Conservation (phyloP, 2,329 filamentous ascomycete genomes). For the Phaeosphaeriaceae sp. region DNA sequence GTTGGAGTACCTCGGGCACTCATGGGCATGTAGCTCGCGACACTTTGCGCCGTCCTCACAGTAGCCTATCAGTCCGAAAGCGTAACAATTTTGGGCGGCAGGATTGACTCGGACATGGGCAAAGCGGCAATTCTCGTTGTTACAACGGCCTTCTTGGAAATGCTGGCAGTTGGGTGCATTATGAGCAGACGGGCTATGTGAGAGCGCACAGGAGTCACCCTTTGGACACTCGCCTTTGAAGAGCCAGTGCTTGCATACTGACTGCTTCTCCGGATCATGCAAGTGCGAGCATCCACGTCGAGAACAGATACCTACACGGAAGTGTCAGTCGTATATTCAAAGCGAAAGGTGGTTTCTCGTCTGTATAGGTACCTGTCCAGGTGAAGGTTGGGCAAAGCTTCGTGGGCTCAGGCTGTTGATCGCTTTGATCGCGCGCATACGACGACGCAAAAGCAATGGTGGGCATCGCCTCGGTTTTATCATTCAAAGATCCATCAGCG, state of each 20-base stretch:
- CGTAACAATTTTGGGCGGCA: slow-evolving; percentile 78
- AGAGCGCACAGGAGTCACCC: slow-evolving; percentile 85
- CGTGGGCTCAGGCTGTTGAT: slow-evolving; percentile 13
- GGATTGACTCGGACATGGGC: slow-evolving; percentile 81
- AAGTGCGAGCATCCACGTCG: slow-evolving; percentile 79
- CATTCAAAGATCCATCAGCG: slow-evolving; percentile 6
- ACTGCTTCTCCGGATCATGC: slow-evolving; percentile 86
- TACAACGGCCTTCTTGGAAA: slow-evolving; percentile 88
- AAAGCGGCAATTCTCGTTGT: slow-evolving; percentile 85
- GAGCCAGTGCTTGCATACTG: slow-evolving; percentile 87
- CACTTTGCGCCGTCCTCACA: slow-evolving; percentile 83
- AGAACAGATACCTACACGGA: slow-evolving; percentile 73
- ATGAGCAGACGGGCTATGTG: slow-evolving; percentile 82
- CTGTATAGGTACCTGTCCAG: slow-evolving; percentile 39
- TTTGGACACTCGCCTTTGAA: slow-evolving; percentile 77
- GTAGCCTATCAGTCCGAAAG: slow-evolving; percentile 86
- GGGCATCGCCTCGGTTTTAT: background rate
- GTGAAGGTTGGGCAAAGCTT: slow-evolving; percentile 36
- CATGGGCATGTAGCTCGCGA: slow-evolving; percentile 82
- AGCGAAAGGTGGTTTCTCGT: slow-evolving; percentile 6
- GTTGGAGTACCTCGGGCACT: slow-evolving; percentile 96
- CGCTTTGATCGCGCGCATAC: slow-evolving; percentile 4
- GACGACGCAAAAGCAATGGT: slow-evolving; percentile 2
- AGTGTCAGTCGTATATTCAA: slow-evolving; percentile 24
- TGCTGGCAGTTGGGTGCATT: slow-evolving; percentile 88